Conservation (phyloP, 2,329 filamentous ascomycete genomes). For the Beauveria scarabaeidicola region DNA sequence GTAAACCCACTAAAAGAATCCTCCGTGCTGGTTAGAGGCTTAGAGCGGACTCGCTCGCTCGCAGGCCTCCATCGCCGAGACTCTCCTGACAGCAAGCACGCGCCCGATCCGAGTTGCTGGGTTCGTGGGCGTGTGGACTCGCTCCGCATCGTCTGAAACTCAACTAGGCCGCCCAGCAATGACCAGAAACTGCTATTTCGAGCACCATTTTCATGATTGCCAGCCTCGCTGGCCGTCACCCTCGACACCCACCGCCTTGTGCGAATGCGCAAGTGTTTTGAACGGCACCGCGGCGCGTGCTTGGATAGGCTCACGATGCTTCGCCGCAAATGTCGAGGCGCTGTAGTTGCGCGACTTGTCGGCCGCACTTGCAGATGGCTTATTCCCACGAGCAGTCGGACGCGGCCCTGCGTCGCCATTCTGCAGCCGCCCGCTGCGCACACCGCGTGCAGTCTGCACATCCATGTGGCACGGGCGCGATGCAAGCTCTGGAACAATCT, state of each 20-base stretch:
- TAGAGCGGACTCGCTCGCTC: background rate
- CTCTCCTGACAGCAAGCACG: background rate
- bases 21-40: too few species aligned
- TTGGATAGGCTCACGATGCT: constrained; percentile 6
- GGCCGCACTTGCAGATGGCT: background rate
- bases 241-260: background rate
- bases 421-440: background rate
- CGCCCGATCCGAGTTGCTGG: constrained; percentile 5
- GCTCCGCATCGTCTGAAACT: background rate
- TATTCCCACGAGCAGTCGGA: background rate
- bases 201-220: background rate
- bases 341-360: background rate
- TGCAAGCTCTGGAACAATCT: background rate
- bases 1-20: background rate
- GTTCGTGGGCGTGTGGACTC: constrained; percentile 8
- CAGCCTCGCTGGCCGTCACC: background rate
- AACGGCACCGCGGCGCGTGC: background rate
- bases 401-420: background rate
- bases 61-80: background rate
- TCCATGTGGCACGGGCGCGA: background rate
- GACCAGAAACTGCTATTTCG: background rate
- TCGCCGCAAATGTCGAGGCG: too few species aligned
- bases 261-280: background rate
- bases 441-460: background rate
- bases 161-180: background rate